Conservation (phyloP, 2,329 filamentous ascomycete species). For the Verticillium zaregamsianum region DNA sequence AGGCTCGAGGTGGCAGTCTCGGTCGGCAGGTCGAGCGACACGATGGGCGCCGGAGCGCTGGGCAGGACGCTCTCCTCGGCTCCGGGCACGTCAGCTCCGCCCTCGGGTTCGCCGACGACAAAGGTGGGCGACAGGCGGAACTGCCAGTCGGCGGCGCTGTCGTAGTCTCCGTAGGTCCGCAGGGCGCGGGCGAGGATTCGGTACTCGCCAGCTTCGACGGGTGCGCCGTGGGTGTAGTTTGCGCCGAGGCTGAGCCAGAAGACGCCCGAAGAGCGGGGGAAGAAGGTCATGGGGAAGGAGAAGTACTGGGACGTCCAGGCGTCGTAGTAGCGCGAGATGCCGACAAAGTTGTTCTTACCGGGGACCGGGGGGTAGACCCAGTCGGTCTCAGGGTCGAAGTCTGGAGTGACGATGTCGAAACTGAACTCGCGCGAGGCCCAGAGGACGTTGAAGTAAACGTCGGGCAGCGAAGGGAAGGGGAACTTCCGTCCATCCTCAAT, state of each 20-base stretch:
- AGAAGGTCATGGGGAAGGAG: constrained; percentile 3
- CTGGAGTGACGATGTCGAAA: constrained; percentile 4
- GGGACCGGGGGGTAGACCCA: constrained; percentile 6
- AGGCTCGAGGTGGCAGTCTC: neutral
- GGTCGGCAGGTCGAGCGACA: neutral
- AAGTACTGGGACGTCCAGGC: neutral
- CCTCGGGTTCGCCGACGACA: neutral
- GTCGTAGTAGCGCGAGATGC: constrained; percentile 2
- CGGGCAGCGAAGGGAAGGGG: constrained; percentile 10
- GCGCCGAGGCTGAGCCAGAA: constrained; percentile 1
- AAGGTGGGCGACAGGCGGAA: constrained; percentile 7
- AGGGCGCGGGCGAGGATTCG: constrained; percentile 11
- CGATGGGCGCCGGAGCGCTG: neutral
- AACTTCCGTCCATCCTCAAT: constrained; percentile 12
- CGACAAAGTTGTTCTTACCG: constrained; percentile 6
- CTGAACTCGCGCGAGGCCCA: constrained; percentile 13
- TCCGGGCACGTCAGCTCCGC: neutral
- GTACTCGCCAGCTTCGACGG: constrained; percentile 14
- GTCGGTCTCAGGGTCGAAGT: constrained; percentile 4
- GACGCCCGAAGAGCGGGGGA: neutral
- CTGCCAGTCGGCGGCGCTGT: constrained; percentile 14
- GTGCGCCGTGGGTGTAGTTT: constrained; percentile 7
- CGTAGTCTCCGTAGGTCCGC: constrained; percentile 14
- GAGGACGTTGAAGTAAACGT: constrained; percentile 13
- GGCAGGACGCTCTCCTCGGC: neutral